These are phyloP conservation scores for Naegleria fowleri DNA, from an alignment of 208 protist genomes.

Conservation along the genomic window DNA sequence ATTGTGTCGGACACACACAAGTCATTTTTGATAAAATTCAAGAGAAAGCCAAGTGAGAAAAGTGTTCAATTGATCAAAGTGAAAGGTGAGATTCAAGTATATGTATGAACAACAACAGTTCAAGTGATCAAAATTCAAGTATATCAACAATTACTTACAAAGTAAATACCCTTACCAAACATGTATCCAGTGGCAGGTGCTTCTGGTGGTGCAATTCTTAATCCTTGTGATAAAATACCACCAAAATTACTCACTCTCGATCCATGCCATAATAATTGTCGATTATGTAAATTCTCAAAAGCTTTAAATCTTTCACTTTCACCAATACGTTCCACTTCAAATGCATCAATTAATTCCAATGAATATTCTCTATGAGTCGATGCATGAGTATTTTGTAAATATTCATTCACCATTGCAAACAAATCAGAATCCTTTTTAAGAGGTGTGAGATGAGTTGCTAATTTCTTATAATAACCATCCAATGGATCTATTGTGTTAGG, in stretches of 20 bases:
- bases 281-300: constrained; percentile 48
- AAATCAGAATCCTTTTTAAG: constrained; percentile 24
- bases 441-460: not conserved
- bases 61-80: no score
- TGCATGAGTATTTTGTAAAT: constrained; percentile 64
- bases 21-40: no score
- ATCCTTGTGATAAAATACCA: constrained; percentile 73
- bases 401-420: constrained; percentile 58
- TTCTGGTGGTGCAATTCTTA: constrained; percentile 82
- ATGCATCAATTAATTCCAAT: constrained; percentile 59
- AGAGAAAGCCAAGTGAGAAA: no score
- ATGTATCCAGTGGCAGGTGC: constrained; percentile 76
- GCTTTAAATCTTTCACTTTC: constrained; percentile 53
- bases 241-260: constrained; percentile 75
- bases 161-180: constrained; percentile 27
- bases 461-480: constrained; percentile 12
- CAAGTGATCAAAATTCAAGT: not conserved
- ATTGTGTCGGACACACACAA: no score
- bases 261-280: constrained; percentile 78
- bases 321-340: constrained; percentile 56
- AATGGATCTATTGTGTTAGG: not conserved
- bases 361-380: constrained; percentile 55
- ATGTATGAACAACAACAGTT: no score
- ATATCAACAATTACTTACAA: not conserved
- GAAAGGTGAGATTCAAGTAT: no score